A percentile compares a stretch with the other conserved stretches of the same genome.
Evolutionary conservation across 2,329 filamentous ascomycete species (phyloP).

Genomic region (Golovinomyces cichoracearum): DNA sequence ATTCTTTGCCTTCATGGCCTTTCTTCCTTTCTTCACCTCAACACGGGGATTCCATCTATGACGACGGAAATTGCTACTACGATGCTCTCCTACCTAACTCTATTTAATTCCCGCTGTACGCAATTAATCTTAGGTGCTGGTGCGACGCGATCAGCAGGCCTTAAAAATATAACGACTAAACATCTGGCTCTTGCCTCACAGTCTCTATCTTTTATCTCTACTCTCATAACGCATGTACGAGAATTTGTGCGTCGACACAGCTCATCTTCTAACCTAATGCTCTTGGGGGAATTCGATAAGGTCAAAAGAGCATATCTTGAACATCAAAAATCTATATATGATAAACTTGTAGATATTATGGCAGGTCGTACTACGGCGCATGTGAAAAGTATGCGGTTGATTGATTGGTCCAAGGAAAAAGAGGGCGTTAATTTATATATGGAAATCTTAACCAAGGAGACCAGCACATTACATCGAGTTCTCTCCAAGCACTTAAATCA

Average conservation of each 20-base stretch:
- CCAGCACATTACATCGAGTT: slow-evolving; percentile 41
- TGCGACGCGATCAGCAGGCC: slow-evolving; percentile 60
- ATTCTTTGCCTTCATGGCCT: slow-evolving; percentile 58
- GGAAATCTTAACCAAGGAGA: slow-evolving; percentile 47
- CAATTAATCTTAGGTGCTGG: slow-evolving; percentile 89
- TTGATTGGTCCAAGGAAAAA: slow-evolving; percentile 31
- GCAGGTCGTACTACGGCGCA: slow-evolving; percentile 33
- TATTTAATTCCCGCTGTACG: slow-evolving; percentile 91
- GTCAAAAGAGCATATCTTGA: slow-evolving; percentile 23
- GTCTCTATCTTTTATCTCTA: slow-evolving; percentile 63
- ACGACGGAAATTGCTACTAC: slow-evolving; percentile 55
- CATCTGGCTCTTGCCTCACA: slow-evolving; percentile 82
- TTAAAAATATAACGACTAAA: slow-evolving; percentile 91
- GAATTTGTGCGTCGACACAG: slow-evolving; percentile 68
- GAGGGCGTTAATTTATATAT: slow-evolving; percentile 31
- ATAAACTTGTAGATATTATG: slow-evolving; percentile 52
- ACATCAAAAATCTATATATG: slow-evolving; percentile 45
- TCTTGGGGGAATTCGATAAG: slow-evolving; percentile 22
- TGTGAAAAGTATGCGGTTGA: slow-evolving; percentile 35
- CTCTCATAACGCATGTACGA: slow-evolving; percentile 66
- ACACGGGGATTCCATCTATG: slow-evolving; percentile 69
- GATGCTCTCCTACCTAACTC: slow-evolving; percentile 61
- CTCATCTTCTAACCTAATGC: slow-evolving; percentile 23
- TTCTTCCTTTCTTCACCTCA: slow-evolving; percentile 57
- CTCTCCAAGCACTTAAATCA: slow-evolving; percentile 41